Base-by-base conservation (phyloP, 371 early-diverging fungal genomes). In the Batkoa obscura region DNA sequence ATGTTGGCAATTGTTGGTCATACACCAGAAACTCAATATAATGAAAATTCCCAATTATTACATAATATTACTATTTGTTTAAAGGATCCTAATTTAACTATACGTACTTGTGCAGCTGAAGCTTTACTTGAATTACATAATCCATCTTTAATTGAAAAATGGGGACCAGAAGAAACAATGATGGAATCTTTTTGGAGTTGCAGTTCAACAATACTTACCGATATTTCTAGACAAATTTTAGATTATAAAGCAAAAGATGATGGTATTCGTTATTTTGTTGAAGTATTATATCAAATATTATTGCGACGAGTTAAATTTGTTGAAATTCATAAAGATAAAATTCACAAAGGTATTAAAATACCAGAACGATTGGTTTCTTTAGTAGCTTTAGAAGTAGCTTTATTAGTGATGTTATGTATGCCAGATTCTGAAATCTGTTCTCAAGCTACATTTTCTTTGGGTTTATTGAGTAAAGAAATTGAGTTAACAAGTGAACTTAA, bases 381-480 rank as follows among this genome's bases (percentile, higher is more conserved):
- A 31, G 78, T 84, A 38, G 79, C 80, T 1, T 59, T 88, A 38
- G 91, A 90, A 61, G 78, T 83, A 23, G 79, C 83, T 0, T 70
- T 90, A 6, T 62, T 88, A 10, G 80, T 88, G 3, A 62, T 84
- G 6, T 61, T 90, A 15, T 87, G 88, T 58, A 80, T 80, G 6
- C 68, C 86, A 0, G 84, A 86, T 56, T 72, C 78, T 12, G 86
- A 83, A 50, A 78, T 85, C 53, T 76, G 79, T 55, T 68, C 74
- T 0, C 71, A 73, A 58, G 76, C 78, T 3, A 71, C 79, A 10
- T 68, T 68, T 33, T 79, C 81, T 55, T 77, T 80, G 56, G 74
- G 73, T n/a, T 68, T 72, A 47, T 62, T 83, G 15, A 79, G 81
- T 58, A 65, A 66, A 13, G 84, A 81, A 60, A 72, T 76, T 0